These are phyloP conservation scores for Melocanna baccifera DNA, from an alignment of 176 grass and related monocot genomes.

Conservation along the genomic window DNA sequence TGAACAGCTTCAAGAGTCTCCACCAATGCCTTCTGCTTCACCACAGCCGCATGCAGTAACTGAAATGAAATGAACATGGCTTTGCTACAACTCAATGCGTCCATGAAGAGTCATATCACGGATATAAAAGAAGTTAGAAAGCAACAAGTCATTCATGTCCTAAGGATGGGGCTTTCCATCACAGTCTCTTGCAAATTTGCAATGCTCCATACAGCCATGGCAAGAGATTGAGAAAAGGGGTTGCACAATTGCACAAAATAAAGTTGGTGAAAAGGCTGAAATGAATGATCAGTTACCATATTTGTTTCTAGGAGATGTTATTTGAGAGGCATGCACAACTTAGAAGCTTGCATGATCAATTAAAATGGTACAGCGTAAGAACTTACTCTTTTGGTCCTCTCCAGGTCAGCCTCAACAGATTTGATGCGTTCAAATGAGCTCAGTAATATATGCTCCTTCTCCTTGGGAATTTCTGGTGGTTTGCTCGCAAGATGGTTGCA, in stretches of 20 bases:
- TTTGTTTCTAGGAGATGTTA: background rate
- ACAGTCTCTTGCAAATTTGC: background rate
- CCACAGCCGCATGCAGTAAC: slow-evolving; percentile 49
- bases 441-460: slow-evolving; percentile 63
- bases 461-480: slow-evolving; percentile 60
- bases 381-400: slow-evolving; percentile 71
- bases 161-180: background rate
- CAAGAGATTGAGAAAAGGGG: background rate
- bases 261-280: background rate
- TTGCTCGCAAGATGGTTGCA: slow-evolving; percentile 70
- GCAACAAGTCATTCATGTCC: background rate
- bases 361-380: background rate
- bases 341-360: background rate
- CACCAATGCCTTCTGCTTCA: slow-evolving; percentile 58
- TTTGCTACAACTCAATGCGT: background rate
- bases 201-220: background rate
- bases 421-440: slow-evolving; percentile 87
- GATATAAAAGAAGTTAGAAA: background rate
- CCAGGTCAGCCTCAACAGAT: slow-evolving; percentile 79
- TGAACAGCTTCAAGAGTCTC: slow-evolving; percentile 71
- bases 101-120: background rate
- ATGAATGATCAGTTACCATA: background rate
- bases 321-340: background rate
- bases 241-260: background rate
- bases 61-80: background rate